Evolutionary conservation across 257 asterid species (phyloP).

Genomic region (Coffea eugenioides): DNA sequence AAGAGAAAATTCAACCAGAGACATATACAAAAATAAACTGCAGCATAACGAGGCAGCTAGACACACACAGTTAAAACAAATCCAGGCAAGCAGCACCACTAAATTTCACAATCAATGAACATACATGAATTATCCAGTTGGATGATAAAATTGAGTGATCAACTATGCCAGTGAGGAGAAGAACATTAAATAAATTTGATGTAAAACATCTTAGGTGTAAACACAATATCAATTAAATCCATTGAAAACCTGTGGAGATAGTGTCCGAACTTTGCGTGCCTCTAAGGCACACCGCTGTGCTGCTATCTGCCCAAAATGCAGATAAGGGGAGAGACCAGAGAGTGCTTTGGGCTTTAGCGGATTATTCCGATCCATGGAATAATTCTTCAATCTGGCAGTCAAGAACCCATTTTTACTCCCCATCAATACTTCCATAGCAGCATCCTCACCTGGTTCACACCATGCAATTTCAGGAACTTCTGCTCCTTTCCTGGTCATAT

Average conservation of each 20-base stretch:
- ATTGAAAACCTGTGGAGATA: conserved; percentile 57
- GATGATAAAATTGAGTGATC: not conserved
- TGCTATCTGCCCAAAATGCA: conserved; percentile 95
- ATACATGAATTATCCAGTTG: not conserved
- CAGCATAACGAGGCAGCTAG: not conserved
- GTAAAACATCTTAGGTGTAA: not conserved
- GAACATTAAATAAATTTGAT: no score
- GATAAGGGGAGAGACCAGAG: conserved; percentile 92
- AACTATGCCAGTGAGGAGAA: not conserved
- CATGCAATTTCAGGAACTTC: conserved; percentile 96
- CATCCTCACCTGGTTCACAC: conserved; percentile 92
- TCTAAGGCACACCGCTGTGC: conserved; percentile 93
- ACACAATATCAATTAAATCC: not conserved
- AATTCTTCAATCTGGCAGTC: conserved; percentile 60
- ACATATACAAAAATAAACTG: not conserved
- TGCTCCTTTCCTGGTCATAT: conserved; percentile 72
- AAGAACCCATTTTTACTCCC: conserved; percentile 74
- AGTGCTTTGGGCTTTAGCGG: conserved; percentile 83
- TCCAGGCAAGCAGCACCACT: not conserved
- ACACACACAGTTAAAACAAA: no score
- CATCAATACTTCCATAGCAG: conserved; percentile 64
- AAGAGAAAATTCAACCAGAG: not conserved
- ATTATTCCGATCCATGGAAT: conserved; percentile 75
- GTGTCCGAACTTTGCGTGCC: conserved; percentile 64
- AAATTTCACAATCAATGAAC: not conserved